Conservation (phyloP, 768 basidiomycete species). For the Clavaria fumosa region DNA sequence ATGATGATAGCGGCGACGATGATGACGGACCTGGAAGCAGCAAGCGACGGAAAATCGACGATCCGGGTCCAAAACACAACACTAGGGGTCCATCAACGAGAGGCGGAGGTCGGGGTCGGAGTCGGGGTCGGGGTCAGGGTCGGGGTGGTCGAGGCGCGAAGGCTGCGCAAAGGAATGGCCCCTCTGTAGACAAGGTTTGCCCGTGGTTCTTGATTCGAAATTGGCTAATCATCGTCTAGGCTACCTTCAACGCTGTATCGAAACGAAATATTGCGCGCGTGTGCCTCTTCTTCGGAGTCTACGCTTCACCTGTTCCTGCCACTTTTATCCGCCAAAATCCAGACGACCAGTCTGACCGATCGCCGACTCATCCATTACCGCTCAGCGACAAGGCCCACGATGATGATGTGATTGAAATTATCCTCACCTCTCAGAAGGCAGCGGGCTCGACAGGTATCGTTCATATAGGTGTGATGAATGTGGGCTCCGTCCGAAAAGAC, state of each 20-base stretch:
- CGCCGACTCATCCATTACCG: neutral
- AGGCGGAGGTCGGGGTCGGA: too few relatives aligned
- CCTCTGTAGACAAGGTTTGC: neutral
- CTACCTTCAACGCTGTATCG: constrained; percentile 5
- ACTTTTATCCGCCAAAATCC: constrained; percentile 6
- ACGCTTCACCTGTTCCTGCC: constrained; percentile 9
- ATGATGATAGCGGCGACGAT: constrained; percentile 11
- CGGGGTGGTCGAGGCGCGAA: neutral
- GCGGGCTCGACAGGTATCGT: constrained; percentile 10
- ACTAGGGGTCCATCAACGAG: too few relatives aligned
- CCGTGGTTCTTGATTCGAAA: constrained; percentile 1
- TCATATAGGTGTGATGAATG: constrained; percentile 9
- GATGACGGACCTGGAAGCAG: constrained; percentile 4
- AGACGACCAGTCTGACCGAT: neutral
- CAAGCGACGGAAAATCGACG: neutral
- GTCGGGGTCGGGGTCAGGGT: neutral
- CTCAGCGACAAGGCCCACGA: neutral
- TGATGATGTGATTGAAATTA: constrained; percentile 9
- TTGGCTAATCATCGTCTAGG: too few relatives aligned
- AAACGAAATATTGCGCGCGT: neutral
- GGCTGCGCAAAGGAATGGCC: neutral
- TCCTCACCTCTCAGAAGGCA: constrained; percentile 9
- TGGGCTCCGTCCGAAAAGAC: too few relatives aligned
- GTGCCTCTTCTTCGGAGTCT: constrained; percentile 1
- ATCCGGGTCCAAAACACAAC: constrained; percentile 7